Conservation (phyloP, 2,329 filamentous ascomycete species). For the Fusarium odoratissimum region DNA sequence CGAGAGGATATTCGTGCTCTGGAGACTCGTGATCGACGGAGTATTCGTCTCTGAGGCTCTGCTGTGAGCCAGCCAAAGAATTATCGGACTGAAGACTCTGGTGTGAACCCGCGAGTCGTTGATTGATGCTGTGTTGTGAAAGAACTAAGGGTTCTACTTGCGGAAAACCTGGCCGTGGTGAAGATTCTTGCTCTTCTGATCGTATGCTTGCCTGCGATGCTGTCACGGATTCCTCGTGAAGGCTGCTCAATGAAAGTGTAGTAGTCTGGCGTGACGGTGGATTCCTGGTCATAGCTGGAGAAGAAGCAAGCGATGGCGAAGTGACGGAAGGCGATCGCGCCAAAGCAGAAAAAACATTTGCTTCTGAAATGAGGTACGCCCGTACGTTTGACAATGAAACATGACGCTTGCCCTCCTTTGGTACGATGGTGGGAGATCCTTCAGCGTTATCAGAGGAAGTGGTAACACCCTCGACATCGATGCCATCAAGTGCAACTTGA, state of each 20-base stretch:
- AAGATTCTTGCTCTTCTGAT: slow-evolving; percentile 32
- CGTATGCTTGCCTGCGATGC: slow-evolving; percentile 44
- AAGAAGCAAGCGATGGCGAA: slow-evolving; percentile 58
- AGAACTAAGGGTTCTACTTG: slow-evolving; percentile 1
- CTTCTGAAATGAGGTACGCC: slow-evolving; percentile 74
- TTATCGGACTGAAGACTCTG: slow-evolving; percentile 24
- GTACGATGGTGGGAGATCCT: slow-evolving; percentile 52
- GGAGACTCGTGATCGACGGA: slow-evolving; percentile 32
- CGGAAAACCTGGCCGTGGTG: slow-evolving; percentile 39
- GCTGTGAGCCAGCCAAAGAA: slow-evolving; percentile 39
- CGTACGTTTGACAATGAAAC: slow-evolving; percentile 72
- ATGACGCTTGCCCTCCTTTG: slow-evolving; percentile 73
- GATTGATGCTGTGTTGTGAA: slow-evolving; percentile 19
- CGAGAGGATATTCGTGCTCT: slow-evolving; percentile 47
- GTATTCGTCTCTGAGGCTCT: slow-evolving; percentile 43
- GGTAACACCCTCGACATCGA: slow-evolving; percentile 76
- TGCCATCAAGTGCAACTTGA: slow-evolving; percentile 71
- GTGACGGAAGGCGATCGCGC: slow-evolving; percentile 66
- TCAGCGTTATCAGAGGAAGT: slow-evolving; percentile 49
- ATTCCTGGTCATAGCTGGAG: slow-evolving; percentile 60
- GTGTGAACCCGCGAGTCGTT: slow-evolving; percentile 37
- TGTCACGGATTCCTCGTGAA: slow-evolving; percentile 42
- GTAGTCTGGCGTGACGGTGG: slow-evolving; percentile 50
- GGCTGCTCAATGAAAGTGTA: slow-evolving; percentile 44
- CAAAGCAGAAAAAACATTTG: slow-evolving; percentile 71